Evolutionary conservation across 2,329 filamentous ascomycete species (phyloP).

Genomic region (Fusarium tjaetaba): DNA sequence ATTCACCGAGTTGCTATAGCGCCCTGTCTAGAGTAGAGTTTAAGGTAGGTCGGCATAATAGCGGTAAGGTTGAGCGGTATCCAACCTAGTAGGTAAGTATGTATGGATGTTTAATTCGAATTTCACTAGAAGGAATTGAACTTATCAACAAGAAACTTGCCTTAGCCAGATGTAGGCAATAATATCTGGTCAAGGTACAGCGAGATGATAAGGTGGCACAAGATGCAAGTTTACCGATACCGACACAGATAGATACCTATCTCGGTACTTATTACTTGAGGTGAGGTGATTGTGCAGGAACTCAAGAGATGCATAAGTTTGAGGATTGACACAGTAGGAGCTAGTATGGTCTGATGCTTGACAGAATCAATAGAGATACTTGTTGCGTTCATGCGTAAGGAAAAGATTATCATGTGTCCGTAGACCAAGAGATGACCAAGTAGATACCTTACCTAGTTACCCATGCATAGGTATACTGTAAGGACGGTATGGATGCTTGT

Average conservation of each 20-base stretch:
- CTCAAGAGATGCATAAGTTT: background rate
- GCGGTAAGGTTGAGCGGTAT: background rate
- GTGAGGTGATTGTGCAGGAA: background rate
- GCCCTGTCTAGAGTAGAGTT: too few relatives aligned
- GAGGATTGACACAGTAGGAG: background rate
- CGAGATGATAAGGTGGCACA: background rate
- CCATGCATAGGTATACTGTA: background rate
- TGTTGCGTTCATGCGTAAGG: background rate
- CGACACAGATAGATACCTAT: background rate
- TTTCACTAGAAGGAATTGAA: background rate
- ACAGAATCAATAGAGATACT: background rate
- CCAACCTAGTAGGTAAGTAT: too few relatives aligned
- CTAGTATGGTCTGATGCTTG: background rate
- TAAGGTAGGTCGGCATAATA: background rate
- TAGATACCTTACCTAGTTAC: too few relatives aligned
- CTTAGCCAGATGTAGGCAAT: background rate
- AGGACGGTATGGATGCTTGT: background rate
- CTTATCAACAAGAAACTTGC: background rate
- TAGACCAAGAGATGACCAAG: background rate
- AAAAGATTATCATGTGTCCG: background rate
- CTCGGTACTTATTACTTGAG: background rate
- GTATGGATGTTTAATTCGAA: background rate
- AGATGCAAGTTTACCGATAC: background rate
- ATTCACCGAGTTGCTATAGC: background rate
- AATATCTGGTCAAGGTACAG: background rate